Evolutionary conservation across 352 stramenopile genomes (phyloP).

Genomic region (Phytopythium mirpurense): DNA sequence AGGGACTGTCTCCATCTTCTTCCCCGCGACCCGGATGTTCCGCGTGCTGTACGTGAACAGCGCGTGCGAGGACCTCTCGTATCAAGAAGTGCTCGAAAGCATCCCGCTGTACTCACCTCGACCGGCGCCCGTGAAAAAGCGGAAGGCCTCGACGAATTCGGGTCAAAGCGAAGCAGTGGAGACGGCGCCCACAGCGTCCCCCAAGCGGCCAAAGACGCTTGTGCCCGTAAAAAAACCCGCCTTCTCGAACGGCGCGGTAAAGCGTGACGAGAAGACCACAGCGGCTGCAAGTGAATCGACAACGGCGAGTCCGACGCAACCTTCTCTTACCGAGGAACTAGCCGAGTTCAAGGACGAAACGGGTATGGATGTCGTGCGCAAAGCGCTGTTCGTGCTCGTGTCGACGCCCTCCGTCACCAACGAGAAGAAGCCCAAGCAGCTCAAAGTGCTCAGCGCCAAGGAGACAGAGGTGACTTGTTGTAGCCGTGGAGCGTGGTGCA

Average conservation of each 20-base stretch:
- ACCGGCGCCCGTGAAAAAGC: slow-evolving; percentile 34
- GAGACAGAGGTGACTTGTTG: slow-evolving; percentile 29
- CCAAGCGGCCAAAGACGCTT: slow-evolving; percentile 22
- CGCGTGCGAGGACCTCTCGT: slow-evolving; percentile 48
- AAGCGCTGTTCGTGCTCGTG: slow-evolving; percentile 48
- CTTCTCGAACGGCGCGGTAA: slow-evolving; percentile 12
- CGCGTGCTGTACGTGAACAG: slow-evolving; percentile 60
- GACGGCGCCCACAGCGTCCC: slow-evolving; percentile 9
- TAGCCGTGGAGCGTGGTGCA: not conserved
- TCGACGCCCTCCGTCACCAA: slow-evolving; percentile 28
- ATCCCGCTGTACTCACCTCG: slow-evolving; percentile 32
- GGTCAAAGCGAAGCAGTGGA: not conserved
- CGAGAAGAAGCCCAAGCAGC: slow-evolving; percentile 21
- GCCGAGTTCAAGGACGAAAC: slow-evolving; percentile 10
- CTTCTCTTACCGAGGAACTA: not conserved
- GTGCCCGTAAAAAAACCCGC: not conserved
- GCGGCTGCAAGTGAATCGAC: not conserved
- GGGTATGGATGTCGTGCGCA: slow-evolving; percentile 51
- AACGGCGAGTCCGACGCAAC: not conserved
- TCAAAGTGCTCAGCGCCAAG: slow-evolving; percentile 24
- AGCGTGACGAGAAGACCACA: slow-evolving; percentile 10
- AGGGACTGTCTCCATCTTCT: slow-evolving; percentile 62
- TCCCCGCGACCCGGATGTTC: slow-evolving; percentile 73
- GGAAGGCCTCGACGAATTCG: slow-evolving; percentile 12
- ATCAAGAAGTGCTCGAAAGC: slow-evolving; percentile 55